Conservation (phyloP, 2,329 filamentous ascomycete genomes). For the Aspergillus uvarum region DNA sequence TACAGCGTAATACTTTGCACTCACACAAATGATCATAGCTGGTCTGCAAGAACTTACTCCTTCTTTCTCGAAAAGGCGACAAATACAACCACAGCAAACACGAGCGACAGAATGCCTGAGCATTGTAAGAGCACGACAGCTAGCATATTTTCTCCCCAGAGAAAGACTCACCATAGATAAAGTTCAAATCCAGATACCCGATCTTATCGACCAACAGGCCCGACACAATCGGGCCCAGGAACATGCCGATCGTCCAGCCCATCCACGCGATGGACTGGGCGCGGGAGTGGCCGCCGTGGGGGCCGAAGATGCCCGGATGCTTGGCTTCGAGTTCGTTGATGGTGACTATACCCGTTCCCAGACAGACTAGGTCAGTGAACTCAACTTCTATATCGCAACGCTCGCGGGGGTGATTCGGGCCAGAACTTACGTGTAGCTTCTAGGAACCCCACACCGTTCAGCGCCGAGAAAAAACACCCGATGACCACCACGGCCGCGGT, state of each 20-base stretch:
- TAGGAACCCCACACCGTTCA: neutral
- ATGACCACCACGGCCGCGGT: neutral
- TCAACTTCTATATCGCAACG: no score
- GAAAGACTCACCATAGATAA: neutral
- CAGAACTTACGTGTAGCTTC: neutral
- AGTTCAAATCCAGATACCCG: slow-evolving; percentile 12
- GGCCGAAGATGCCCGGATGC: slow-evolving; percentile 14
- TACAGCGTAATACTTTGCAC: no score
- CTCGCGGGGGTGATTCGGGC: no score
- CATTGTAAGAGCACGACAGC: neutral
- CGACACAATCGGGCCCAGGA: slow-evolving; percentile 17
- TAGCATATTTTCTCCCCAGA: no score
- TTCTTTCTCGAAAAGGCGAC: neutral
- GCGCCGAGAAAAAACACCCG: neutral
- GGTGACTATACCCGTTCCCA: slow-evolving; percentile 1
- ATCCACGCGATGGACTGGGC: slow-evolving; percentile 18
- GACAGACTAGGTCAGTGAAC: no score
- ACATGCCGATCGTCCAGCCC: slow-evolving; percentile 13
- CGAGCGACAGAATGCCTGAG: neutral
- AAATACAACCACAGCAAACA: neutral
- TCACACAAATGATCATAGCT: no score
- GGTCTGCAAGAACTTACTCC: neutral
- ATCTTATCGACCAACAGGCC: slow-evolving; percentile 11
- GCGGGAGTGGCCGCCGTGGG: slow-evolving; percentile 16
- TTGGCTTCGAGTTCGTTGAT: slow-evolving; percentile 14